Percentiles rank a stretch among this genome's conserved stretches.
These are phyloP conservation scores for Lactarius vividus DNA, from an alignment of 768 basidiomycete species.

Conservation along the genomic window DNA sequence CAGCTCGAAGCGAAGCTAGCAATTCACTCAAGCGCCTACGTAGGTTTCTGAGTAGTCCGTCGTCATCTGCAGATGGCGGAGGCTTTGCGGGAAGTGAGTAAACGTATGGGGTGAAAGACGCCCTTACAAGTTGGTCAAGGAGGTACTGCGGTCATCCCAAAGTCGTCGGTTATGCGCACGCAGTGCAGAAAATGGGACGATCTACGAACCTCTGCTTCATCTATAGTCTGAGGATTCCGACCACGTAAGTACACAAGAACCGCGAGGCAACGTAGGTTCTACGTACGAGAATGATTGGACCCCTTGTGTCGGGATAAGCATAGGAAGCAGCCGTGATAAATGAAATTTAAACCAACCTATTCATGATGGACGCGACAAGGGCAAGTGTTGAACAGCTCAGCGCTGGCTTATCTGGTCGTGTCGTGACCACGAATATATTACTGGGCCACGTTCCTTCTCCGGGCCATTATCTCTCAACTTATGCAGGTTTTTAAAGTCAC, in stretches of 20 bases:
- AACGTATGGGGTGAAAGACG: not conserved
- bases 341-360: slow-evolving; percentile 8
- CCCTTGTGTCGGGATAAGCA: slow-evolving; percentile 17
- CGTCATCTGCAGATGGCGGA: slow-evolving; percentile 29
- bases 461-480: not conserved
- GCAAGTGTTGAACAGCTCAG: not conserved
- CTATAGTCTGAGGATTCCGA: slow-evolving; percentile 27
- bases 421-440: not conserved
- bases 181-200: not conserved
- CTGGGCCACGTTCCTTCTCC: not conserved
- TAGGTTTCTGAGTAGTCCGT: slow-evolving; percentile 28
- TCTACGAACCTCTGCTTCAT: slow-evolving; percentile 30
- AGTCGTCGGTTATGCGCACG: not conserved
- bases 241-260: not conserved
- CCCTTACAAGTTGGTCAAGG: slow-evolving; percentile 30
- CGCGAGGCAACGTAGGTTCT: not conserved
- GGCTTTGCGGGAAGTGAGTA: slow-evolving; percentile 19
- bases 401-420: no score
- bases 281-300: slow-evolving; percentile 27
- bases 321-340: not conserved
- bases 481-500: slow-evolving; percentile 68
- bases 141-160: slow-evolving; percentile 25
- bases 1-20: slow-evolving; percentile 25
- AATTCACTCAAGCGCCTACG: slow-evolving; percentile 28
- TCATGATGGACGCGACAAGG: not conserved